Evolutionary conservation across 2,329 filamentous ascomycete species (phyloP).

Genomic region (Aspergillus calidoustus): DNA sequence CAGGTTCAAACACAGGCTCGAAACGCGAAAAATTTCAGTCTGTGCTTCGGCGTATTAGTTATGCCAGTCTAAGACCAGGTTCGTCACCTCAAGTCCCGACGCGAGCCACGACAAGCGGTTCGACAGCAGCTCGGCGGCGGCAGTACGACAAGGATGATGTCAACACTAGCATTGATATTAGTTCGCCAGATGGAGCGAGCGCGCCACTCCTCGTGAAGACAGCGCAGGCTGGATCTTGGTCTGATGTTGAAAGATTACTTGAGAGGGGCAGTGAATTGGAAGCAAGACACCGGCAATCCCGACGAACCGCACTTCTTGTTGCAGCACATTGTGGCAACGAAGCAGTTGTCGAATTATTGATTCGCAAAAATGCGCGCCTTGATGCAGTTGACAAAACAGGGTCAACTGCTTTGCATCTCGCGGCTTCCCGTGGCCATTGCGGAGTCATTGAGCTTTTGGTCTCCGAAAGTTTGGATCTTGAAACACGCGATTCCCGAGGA

Average conservation of each 20-base stretch:
- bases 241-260: constrained; percentile 40
- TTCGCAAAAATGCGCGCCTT: constrained; percentile 37
- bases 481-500: constrained; percentile 36
- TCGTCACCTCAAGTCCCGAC: constrained; percentile 9
- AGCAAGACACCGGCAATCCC: constrained; percentile 34
- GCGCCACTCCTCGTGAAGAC: constrained; percentile 43
- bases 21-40: constrained; percentile 29
- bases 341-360: constrained; percentile 38
- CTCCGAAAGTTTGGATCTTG: constrained; percentile 34
- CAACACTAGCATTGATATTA: constrained; percentile 43
- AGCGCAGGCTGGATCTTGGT: constrained; percentile 39
- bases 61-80: constrained; percentile 16
- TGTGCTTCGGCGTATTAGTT: constrained; percentile 24
- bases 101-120: constrained; percentile 19
- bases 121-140: constrained; percentile 6
- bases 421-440: constrained; percentile 38
- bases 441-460: constrained; percentile 35
- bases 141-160: constrained; percentile 31
- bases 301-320: constrained; percentile 44
- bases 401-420: constrained; percentile 38
- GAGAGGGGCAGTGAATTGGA: constrained; percentile 38
- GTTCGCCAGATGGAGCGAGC: constrained; percentile 30
- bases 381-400: constrained; percentile 35
- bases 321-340: constrained; percentile 47
- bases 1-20: constrained; percentile 27